Base-by-base conservation (phyloP, 441 rosid genomes). In the Mallotus japonicus region DNA sequence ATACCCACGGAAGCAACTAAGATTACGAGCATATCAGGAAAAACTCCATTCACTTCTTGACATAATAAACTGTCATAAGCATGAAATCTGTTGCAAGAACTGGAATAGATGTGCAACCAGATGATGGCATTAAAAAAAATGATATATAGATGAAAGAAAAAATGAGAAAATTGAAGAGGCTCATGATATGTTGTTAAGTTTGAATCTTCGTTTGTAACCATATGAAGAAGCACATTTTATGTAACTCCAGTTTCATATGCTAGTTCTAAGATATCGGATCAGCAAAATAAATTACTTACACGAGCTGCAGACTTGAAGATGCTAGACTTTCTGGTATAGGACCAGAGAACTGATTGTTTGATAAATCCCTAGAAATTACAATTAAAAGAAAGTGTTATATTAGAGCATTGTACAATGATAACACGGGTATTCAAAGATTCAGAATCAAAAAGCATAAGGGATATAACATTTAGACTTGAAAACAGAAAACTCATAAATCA, bases 241-340 rank as follows among this genome's bases (percentile, higher is more conserved):
- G 42, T n/a, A 42, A 28, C 8, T 17, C 51, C 32, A 19, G 15
- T 8, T 22, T 63, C 22, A 63, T 63, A 16, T 3, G 44, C 0
- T 8, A 63, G 28, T n/a, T 63, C 28, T 56, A 56, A 20, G 60
- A 56, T 20, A 3, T 56, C 60, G 3, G 40, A 47, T 17, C 28
- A 28, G 47, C 42, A 62, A 51, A 47, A 63, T 13, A 74, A 28
- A 71, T 47, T 17, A 80, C 98, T 83, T 87, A 92, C 97, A 86
- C 90, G 75, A 84, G 88, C 82, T 86, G 93, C 83, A 94, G 85
- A 70, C 82, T 86, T 75, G 98, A 85, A 28, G 83, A 74, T 66
- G 88, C 67, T 62, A 94, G 81, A 81, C 92, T 90, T 82, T 87
- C 89, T 40, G 96, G 95, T 84, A 92, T 94, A 73, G 91, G 77